A percentile compares a stretch with the other conserved stretches of the same genome.
phyloP scores from a whole-genome alignment of 106 monocot species.

The Acanthochlamys bracteata region DNA sequence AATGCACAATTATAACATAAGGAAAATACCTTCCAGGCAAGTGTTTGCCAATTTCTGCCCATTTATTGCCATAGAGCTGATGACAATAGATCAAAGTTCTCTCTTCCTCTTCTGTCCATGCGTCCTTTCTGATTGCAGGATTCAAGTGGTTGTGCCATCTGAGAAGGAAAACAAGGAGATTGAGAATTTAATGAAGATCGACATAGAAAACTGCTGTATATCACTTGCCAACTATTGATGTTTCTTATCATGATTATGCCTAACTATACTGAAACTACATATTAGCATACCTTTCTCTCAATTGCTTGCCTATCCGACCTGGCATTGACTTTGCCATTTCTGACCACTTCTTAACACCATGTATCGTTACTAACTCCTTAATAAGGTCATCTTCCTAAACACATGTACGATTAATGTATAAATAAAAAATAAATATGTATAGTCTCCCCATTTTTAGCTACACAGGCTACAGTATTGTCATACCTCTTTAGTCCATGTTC shows the following conservation, averaged over 20 bases:
- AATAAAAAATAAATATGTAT: neutral
- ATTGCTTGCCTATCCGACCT: conserved; percentile 55
- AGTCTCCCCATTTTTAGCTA: neutral
- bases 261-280: too few relatives aligned
- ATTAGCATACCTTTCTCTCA: conserved; percentile 37
- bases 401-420: neutral
- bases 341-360: conserved; percentile 48
- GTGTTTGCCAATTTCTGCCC: conserved; percentile 23
- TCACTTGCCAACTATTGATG: too few relatives aligned
- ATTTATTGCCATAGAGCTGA: conserved; percentile 21
- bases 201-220: neutral
- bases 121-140: conserved; percentile 22
- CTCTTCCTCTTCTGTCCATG: conserved; percentile 27
- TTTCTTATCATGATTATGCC: too few relatives aligned
- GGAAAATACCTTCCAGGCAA: conserved; percentile 27
- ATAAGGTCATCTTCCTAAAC: conserved; percentile 44
- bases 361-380: conserved; percentile 17
- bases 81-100: conserved; percentile 9
- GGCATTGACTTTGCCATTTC: conserved; percentile 31
- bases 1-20: neutral
- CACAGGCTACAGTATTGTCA: neutral
- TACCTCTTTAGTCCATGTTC: conserved; percentile 44
- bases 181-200: neutral
- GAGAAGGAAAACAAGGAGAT: neutral
- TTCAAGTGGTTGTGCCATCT: conserved; percentile 34